Base-by-base conservation (phyloP, 805 yeast genomes). In the baker's yeast (Saccharomyces cerevisiae) region DNA sequence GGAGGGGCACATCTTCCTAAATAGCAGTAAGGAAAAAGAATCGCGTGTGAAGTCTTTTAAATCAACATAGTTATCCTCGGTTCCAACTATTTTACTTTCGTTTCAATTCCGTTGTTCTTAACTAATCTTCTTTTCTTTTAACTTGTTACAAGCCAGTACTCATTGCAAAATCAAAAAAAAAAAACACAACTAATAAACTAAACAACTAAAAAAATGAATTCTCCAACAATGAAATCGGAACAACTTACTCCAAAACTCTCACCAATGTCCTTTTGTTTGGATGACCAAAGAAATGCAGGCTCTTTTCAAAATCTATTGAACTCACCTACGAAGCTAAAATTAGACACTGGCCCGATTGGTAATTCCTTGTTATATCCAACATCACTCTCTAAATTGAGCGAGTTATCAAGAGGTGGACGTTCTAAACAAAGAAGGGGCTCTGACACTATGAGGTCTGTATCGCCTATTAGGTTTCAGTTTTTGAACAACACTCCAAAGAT, bases 331-430 rank as follows among this genome's bases (percentile, higher is more conserved):
- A 66, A 65, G 51, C 53, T 66, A 51, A 64, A 64, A 30, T 51
- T 68, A 30, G 68, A 65, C 24, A 57, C 43, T 13, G 51, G 43
- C 13, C 10, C 43, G 10, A 17, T 41, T 6, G 43, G 50, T n/a
- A 49, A 51, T 17, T 55, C 65, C 9, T 51, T 57, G n/a, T 56
- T 61, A 48, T 66, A 64, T 46, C 55, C 70, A 31, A 68, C 72
- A 3, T 68, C 72, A 3, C 59, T 68, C 14, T 68, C 72, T 4
- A 68, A 68, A 51, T 55, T 68, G 46, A 65, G 61, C 50, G 68
- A 66, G 48, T 41, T 55, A 36, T 61, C 65, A 8, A 54, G 64
- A 29, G 54, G 56, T 26, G 63, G 64, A 21, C 54, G 63, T 21
- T 54, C 58, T 2, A 57, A 59, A 43, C 58, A 57, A 48, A 53